Conservation (phyloP, 371 early-diverging fungal species). For the Mucor lusitanicus region DNA sequence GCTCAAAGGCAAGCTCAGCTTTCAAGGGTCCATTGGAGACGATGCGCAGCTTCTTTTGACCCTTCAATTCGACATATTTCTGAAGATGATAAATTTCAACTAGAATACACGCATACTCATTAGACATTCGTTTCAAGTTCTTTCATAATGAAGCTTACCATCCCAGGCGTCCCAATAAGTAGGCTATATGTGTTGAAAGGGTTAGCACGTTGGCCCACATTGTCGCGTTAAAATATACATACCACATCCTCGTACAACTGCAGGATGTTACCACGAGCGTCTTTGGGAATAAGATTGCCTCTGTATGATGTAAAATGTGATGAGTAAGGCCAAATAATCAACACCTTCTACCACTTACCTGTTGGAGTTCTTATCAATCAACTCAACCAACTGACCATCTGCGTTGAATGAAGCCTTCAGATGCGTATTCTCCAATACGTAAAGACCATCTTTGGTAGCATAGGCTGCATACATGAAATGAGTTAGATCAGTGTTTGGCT, state of each 20-base stretch:
- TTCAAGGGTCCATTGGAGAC: conserved; percentile 37
- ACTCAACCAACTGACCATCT: conserved; percentile 70
- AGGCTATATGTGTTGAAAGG: conserved; percentile 41
- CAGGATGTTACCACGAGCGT: conserved; percentile 76
- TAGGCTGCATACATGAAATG: conserved; percentile 27
- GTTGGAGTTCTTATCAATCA: conserved; percentile 60
- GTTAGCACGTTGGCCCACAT: too few relatives aligned
- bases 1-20: conserved; percentile 67
- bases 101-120: conserved; percentile 1
- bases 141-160: conserved; percentile 16
- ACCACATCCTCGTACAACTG: conserved; percentile 85
- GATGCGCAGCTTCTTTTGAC: conserved; percentile 32
- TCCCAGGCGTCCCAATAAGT: conserved; percentile 83
- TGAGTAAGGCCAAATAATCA: neutral
- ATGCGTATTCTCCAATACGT: conserved; percentile 73
- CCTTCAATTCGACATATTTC: conserved; percentile 35
- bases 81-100: conserved; percentile 54
- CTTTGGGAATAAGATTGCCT: conserved; percentile 73
- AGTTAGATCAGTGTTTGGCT: neutral
- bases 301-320: conserved; percentile 21
- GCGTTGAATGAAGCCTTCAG: conserved; percentile 69
- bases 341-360: conserved; percentile 14
- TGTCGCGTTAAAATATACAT: conserved; percentile 10
- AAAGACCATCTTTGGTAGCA: conserved; percentile 27
- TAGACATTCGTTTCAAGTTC: neutral